These are phyloP conservation scores for Immersiporthe knoxdaviesiana DNA, from an alignment of 2,329 filamentous ascomycete species.

Conservation along the genomic window DNA sequence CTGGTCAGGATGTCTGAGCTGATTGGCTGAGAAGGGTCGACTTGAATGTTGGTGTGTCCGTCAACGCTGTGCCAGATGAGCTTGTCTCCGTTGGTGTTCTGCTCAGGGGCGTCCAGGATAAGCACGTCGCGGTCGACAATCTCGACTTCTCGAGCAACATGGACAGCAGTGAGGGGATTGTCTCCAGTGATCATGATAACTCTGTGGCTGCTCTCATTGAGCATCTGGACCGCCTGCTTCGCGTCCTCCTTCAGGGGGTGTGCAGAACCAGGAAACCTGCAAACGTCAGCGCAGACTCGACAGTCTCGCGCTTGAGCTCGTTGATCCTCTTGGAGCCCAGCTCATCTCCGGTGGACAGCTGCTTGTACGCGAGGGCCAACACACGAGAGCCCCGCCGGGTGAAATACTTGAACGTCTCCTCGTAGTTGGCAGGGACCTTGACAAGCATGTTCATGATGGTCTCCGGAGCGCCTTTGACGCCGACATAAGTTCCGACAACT, in stretches of 20 bases:
- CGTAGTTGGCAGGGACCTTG: constrained; percentile 81
- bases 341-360: constrained; percentile 79
- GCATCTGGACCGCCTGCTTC: constrained; percentile 89
- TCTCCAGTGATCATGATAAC: constrained; percentile 99
- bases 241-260: constrained; percentile 97
- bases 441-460: constrained; percentile 94
- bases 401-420: constrained; percentile 98
- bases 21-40: constrained; percentile 80
- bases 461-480: constrained; percentile 95
- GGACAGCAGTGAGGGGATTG: constrained; percentile 93
- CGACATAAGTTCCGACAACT: constrained; percentile 84
- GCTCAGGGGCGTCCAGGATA: constrained; percentile 92
- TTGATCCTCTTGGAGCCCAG: constrained; percentile 86
- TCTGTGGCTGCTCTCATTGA: constrained; percentile 98
- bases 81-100: constrained; percentile 78
- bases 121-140: constrained; percentile 95
- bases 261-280: constrained; percentile 95
- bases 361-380: constrained; percentile 91
- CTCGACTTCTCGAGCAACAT: constrained; percentile 93
- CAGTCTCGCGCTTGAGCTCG: constrained; percentile 88
- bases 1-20: constrained; percentile 78
- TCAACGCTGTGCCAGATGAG: constrained; percentile 96
- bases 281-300: constrained; percentile 83
- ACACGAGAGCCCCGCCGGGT: constrained; percentile 95
- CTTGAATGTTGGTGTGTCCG: constrained; percentile 82